Base-by-base conservation (phyloP, 768 basidiomycete species). In the Termitomyces sp. region DNA sequence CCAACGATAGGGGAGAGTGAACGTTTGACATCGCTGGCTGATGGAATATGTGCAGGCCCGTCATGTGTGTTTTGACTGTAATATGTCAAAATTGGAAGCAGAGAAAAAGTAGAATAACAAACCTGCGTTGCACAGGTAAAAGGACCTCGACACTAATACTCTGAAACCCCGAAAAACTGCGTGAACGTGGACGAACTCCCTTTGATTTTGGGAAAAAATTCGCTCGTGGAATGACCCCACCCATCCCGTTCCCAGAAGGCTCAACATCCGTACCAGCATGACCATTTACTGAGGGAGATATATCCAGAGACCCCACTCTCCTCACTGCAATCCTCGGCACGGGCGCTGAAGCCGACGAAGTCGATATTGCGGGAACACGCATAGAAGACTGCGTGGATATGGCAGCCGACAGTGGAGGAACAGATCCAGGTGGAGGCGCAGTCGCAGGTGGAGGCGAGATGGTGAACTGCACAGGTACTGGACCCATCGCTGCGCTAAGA, bases 111-210 rank as follows among this genome's bases (percentile, higher is more conserved):
- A 37, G 5, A 60, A n/a, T n/a, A 56, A 54, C 65, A 49, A 54
- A 75, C 75, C 72, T 73, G 52, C 49, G 60, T 45, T 68, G 67
- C 8, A 71, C 36, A 15, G 72, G 70, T 36, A 68, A 44, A 16
- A 67, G 60, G 1, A 70, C 65, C 53, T 78, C 73, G 4, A 67
- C 54, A 6, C 55, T 63, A 5, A 69, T 63, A 4, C 77, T 73
- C 51, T 83, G 80, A 69, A 90, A 86, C 3, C 82, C 86, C 9
- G 89, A 91, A 66, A 92, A 92, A 60, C 89, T 91, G 63, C 88
- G 72, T 22, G 88, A 90, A 51, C 89, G 69, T 5, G 90, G 91
- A 5, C 90, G 72, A 9, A 73, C 63, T 3, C 75, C 75, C 7
- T 77, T 74, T 9, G 73, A 75, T 55, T 78, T 78, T 0, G 90